Base-by-base conservation (phyloP, 140 eudicot species). In the Oenanthe javanica region DNA sequence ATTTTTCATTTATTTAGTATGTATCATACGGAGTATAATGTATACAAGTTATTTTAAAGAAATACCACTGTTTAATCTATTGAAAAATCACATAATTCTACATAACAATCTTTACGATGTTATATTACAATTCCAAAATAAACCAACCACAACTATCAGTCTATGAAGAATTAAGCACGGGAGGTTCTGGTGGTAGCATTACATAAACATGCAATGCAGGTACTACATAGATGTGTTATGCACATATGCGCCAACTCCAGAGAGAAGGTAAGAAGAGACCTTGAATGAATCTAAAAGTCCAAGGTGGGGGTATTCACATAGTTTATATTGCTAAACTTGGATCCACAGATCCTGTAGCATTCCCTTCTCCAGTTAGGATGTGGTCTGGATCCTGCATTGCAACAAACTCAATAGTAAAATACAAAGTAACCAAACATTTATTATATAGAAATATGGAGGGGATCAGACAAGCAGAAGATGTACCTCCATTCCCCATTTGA, bases 401-500 rank as follows among this genome's bases (percentile, higher is more conserved):
- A 57, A 79, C 80, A 59, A 57, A 52, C 49, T 45, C 47, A 19
- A 57, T 31, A 72, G 46, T 14, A 84, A 31, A 75, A 75, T 36
- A 7, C 10, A 5, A 61, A 79, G 31, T 31, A 31, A 31, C 11
- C 16, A 18, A 51, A 14, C 52, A 71, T 0, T 21, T n/a, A 76
- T 55, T 40, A 25, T 50, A 52, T 6, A 36, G 47, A 23, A 9
- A 59, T 31, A 59, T n/a, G 10, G 36, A n/a, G 13, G 51, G 75
- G 76, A 46, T 6, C 27, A 43, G 40, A 75, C 23, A 38, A 82
- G 77, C 23, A 82, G 19, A 31, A 71, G 52, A 71, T 57, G 16
- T 86, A 95, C 99, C 99, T 94, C 98, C 96, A 94, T 87, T 79
- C 98, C 98, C 97, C 98, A 94, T 89, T 94, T 94, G 83, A 92